phyloP scores from a whole-genome alignment of 116 monocot genomes.

The Posidonia oceanica region DNA sequence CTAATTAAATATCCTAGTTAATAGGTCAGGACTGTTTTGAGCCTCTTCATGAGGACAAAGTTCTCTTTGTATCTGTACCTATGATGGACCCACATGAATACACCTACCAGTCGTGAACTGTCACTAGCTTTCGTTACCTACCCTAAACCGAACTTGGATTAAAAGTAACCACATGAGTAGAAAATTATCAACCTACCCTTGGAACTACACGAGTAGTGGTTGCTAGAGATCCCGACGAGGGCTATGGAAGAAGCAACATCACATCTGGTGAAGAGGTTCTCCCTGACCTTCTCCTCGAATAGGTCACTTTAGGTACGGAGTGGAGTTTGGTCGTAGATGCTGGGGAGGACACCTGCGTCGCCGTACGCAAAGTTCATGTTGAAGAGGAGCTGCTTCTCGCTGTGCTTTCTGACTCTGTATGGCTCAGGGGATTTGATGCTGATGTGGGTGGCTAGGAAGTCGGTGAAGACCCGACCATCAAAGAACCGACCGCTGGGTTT shows the following conservation, averaged over 20 bases:
- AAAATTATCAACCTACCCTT: too few species aligned
- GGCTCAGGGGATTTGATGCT: neutral
- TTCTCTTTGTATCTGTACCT: too few species aligned
- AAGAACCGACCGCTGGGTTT: neutral
- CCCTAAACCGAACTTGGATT: too few species aligned
- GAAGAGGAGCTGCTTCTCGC: neutral
- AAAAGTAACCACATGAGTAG: too few species aligned
- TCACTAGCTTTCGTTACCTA: too few species aligned
- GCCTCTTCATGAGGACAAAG: too few species aligned
- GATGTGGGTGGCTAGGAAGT: neutral
- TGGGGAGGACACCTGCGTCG: neutral
- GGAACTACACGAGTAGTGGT: neutral
- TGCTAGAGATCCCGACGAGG: neutral
- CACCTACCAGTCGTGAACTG: too few species aligned
- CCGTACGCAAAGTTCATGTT: neutral
- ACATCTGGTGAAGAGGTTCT: too few species aligned
- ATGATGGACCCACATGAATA: too few species aligned
- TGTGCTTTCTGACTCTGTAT: neutral
- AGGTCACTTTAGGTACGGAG: too few species aligned
- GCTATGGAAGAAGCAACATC: neutral
- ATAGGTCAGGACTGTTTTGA: too few species aligned
- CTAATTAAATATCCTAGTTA: too few species aligned
- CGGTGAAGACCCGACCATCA: neutral
- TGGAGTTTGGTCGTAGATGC: neutral
- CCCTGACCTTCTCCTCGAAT: neutral